phyloP scores from a whole-genome alignment of 2,329 filamentous ascomycete species.

The Fusarium fujikuroi region DNA sequence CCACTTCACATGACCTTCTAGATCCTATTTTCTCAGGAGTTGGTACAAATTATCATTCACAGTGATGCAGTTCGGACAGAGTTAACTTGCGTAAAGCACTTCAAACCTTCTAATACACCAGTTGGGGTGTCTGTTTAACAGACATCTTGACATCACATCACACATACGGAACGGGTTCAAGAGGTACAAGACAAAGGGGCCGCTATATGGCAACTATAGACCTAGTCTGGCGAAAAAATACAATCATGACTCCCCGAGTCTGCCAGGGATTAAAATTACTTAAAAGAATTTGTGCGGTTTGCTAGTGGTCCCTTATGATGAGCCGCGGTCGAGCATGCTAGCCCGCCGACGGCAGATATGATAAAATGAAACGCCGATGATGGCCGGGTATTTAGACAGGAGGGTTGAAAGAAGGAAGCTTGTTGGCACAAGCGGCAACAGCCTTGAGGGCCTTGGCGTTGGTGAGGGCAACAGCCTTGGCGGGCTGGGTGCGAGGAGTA shows the following conservation, averaged over 20 bases:
- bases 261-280: slow-evolving; percentile 40
- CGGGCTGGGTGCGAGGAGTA: slow-evolving; percentile 25
- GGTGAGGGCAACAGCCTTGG: slow-evolving; percentile 31
- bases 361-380: slow-evolving; percentile 23
- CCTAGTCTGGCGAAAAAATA: slow-evolving; percentile 39
- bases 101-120: background rate
- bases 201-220: slow-evolving; percentile 39
- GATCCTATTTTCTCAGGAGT: background rate
- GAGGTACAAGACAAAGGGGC: slow-evolving; percentile 22
- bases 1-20: background rate
- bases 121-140: background rate
- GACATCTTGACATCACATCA: background rate
- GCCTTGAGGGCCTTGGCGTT: slow-evolving; percentile 34
- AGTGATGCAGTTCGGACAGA: background rate
- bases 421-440: slow-evolving; percentile 30
- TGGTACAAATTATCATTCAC: background rate
- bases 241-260: slow-evolving; percentile 35
- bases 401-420: slow-evolving; percentile 34
- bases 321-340: background rate
- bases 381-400: slow-evolving; percentile 23
- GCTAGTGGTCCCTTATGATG: slow-evolving; percentile 34
- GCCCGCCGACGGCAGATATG: background rate
- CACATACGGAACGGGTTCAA: background rate
- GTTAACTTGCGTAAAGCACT: background rate
- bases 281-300: slow-evolving; percentile 39